Base-by-base conservation (phyloP, 2,329 filamentous ascomycete species). In the Aspergillus pseudotamarii region DNA sequence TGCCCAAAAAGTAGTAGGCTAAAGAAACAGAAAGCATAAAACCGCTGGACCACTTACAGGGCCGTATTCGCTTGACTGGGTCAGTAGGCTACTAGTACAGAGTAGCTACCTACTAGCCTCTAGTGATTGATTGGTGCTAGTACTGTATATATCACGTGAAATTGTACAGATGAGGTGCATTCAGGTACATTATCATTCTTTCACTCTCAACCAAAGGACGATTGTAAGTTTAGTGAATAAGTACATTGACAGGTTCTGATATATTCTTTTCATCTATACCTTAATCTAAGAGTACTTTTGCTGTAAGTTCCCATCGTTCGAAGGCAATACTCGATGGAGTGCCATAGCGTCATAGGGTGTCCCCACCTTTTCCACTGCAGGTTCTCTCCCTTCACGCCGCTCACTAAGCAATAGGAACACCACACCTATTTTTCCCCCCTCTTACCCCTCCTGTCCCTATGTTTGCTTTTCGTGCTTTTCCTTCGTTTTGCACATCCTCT, bases 361-460 rank as follows among this genome's bases (percentile, higher is more conserved):
- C 62, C 65, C 58, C 67, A 64, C 63, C 61, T 61, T 63, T 58
- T 54, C 53, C 43, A 58, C 50, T 28, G 21, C 41, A 54, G 32
- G 26, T 50, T 62, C 64, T 63, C 61, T 64, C 62, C 38, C 38
- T 62, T 68, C 65, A 64, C 55, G 50, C 28, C 54, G 57, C 61
- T 63, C 51, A 59, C 51, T 56, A 60, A 59, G 57, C 57, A 61
- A 60, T 64, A 66, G 63, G 54, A 62, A 38, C 53, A 38, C 59
- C 36, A 38, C 57, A 53, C 23, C 46, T 41, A 41, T n/a, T 41
- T 41, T 41, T 41, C 59, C 60, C 23, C 36, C 43, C 58, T 59
- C 55, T 56, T 58, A 59, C 61, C 63, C 65, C 62, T 65, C 66
- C 58, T 62, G 58, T 56, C 51, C 50, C 59, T 57, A 76, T 75